Percentiles rank a stretch among this genome's conserved stretches.
These are phyloP conservation scores for Multifurca ochricompacta DNA, from an alignment of 768 basidiomycete species.

Conservation along the genomic window DNA sequence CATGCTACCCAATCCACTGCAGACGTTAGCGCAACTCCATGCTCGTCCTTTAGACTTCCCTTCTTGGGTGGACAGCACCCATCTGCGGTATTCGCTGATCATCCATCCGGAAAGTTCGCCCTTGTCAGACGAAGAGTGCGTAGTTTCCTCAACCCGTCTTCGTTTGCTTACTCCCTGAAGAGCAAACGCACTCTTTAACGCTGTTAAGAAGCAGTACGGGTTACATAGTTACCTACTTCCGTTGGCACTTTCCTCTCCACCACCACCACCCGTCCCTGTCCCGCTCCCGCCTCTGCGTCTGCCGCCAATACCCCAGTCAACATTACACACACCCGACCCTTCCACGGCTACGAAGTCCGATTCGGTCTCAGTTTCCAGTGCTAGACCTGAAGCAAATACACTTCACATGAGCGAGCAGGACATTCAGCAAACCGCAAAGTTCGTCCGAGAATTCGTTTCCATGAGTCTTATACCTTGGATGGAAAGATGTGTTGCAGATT, in stretches of 20 bases:
- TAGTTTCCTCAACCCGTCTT: conserved; percentile 16
- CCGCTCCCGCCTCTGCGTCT: conserved; percentile 61
- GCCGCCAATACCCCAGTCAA: conserved; percentile 38
- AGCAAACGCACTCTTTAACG: conserved; percentile 72
- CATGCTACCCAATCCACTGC: conserved; percentile 70
- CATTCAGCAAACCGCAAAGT: conserved; percentile 64
- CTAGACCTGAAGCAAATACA: conserved; percentile 21
- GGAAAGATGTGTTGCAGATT: conserved; percentile 88
- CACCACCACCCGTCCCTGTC: conserved; percentile 59
- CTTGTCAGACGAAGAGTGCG: conserved; percentile 74
- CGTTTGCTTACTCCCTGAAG: conserved; percentile 33
- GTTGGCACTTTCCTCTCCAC: conserved; percentile 51
- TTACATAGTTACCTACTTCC: conserved; percentile 66
- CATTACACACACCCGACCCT: conserved; percentile 21
- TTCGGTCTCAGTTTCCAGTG: conserved; percentile 27
- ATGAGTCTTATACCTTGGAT: conserved; percentile 94
- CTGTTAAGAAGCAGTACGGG: conserved; percentile 82
- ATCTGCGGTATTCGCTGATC: conserved; percentile 68
- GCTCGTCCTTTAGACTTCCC: conserved; percentile 61
- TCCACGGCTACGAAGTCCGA: conserved; percentile 9
- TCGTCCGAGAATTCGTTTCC: conserved; percentile 80
- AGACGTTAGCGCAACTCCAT: conserved; percentile 70
- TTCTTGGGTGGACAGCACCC: conserved; percentile 69
- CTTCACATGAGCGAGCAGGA: conserved; percentile 61
- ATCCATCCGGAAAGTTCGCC: conserved; percentile 64